phyloP scores from a whole-genome alignment of 1,284 basidiomycete species.

The Schizopora paradoxa region DNA sequence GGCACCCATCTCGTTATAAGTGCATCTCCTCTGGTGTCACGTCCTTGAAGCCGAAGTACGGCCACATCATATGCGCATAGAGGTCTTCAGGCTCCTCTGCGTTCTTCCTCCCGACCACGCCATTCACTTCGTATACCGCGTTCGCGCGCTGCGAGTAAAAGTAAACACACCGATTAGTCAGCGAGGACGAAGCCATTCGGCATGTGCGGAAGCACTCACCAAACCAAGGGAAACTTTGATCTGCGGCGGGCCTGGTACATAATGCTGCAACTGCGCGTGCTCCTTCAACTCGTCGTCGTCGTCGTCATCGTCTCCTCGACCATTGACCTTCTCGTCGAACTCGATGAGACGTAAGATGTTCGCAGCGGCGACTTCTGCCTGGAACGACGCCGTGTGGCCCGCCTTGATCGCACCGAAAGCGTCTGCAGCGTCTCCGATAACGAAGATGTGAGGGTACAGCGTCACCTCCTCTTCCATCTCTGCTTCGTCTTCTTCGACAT shows the following conservation, averaged over 20 bases:
- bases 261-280: constrained; percentile 40
- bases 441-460: constrained; percentile 57
- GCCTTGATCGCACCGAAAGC: constrained; percentile 67
- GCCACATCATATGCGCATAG: constrained; percentile 42
- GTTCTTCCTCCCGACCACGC: constrained; percentile 39
- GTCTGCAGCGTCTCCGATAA: constrained; percentile 64
- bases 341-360: constrained; percentile 48
- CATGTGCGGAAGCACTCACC: constrained; percentile 28
- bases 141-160: constrained; percentile 28
- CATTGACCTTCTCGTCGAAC: constrained; percentile 22
- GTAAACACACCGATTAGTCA: not conserved
- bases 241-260: constrained; percentile 49
- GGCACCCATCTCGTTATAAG: not conserved
- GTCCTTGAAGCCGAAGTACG: constrained; percentile 31
- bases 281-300: constrained; percentile 16
- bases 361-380: constrained; percentile 49
- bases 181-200: constrained; percentile 4
- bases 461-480: constrained; percentile 20
- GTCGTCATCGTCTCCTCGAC: constrained; percentile 20
- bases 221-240: constrained; percentile 72
- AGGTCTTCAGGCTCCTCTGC: constrained; percentile 41
- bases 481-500: constrained; percentile 19
- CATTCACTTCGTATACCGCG: constrained; percentile 41
- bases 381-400: constrained; percentile 65
- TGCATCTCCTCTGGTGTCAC: constrained; percentile 32